Conservation (phyloP, 306 rosid genomes). For the Casuarina equisetifolia region DNA sequence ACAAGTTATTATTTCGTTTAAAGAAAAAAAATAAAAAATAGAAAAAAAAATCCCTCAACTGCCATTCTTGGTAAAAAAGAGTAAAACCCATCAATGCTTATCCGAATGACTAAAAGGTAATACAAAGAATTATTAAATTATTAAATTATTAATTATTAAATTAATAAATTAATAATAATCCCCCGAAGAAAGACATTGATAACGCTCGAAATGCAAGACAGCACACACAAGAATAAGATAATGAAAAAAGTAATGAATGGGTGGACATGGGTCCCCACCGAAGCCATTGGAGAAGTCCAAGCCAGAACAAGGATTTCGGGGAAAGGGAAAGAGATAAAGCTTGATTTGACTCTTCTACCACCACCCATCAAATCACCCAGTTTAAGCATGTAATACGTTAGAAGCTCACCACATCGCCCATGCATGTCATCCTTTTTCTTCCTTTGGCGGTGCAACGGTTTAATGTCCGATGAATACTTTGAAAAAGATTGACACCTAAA, state of each 20-base stretch:
- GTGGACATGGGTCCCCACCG: not conserved
- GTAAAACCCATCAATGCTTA: not conserved
- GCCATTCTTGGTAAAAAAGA: not conserved
- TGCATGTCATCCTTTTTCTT: not conserved
- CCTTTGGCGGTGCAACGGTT: too few species aligned
- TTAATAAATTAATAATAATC: too few species aligned
- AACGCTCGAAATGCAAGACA: not conserved
- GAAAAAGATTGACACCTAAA: too few species aligned
- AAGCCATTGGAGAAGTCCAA: not conserved
- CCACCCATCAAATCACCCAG: not conserved
- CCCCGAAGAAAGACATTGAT: not conserved
- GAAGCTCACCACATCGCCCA: not conserved
- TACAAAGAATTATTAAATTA: too few species aligned
- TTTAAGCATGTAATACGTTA: not conserved
- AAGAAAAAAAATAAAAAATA: too few species aligned
- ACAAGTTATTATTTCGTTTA: not conserved
- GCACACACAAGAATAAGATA: not conserved
- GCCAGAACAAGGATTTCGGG: not conserved
- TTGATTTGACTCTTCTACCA: not conserved
- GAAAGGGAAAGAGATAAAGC: not conserved
- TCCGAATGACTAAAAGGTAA: too few species aligned
- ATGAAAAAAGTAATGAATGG: not conserved
- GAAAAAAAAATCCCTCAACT: too few species aligned
- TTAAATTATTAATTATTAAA: too few species aligned
- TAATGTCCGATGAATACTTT: too few species aligned